A percentile compares a stretch with the other conserved stretches of the same genome.
Conservation (phyloP, 257 asterid species). For the Solanum microdontum region DNA sequence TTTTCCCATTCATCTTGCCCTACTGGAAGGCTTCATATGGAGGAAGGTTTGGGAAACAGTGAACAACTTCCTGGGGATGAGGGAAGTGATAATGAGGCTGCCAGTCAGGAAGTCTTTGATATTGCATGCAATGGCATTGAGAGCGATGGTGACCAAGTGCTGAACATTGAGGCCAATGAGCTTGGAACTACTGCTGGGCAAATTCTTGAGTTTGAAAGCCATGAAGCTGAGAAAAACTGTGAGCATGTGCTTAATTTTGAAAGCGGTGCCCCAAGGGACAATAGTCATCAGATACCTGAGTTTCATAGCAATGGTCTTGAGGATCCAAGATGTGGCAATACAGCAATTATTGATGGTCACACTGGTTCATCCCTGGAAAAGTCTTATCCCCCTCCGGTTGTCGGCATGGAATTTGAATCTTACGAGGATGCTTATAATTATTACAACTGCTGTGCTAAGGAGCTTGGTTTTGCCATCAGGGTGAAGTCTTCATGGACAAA, state of each 20-base stretch:
- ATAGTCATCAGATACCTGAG: slow-evolving; percentile 5
- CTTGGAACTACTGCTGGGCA: slow-evolving; percentile 13
- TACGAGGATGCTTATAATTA: slow-evolving; percentile 81
- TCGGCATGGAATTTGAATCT: slow-evolving; percentile 76
- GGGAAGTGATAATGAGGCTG: slow-evolving; percentile 9
- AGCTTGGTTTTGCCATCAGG: slow-evolving; percentile 67
- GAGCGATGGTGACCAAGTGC: slow-evolving; percentile 2
- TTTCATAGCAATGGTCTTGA: background rate
- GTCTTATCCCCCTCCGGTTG: slow-evolving; percentile 31
- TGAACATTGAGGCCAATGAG: background rate
- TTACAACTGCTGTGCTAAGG: slow-evolving; percentile 59
- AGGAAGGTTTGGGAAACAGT: slow-evolving; percentile 15
- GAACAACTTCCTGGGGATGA: slow-evolving; percentile 17
- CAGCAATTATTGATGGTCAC: background rate
- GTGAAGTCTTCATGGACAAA: slow-evolving; percentile 84
- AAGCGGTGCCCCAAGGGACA: slow-evolving; percentile 8
- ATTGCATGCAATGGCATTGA: slow-evolving; percentile 13
- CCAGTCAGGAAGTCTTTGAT: slow-evolving; percentile 13
- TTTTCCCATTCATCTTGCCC: background rate
- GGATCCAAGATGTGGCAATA: slow-evolving; percentile 5
- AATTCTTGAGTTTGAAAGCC: slow-evolving; percentile 10
- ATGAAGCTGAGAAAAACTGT: slow-evolving; percentile 7
- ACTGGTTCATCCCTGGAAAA: slow-evolving; percentile 8
- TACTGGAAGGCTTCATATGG: slow-evolving; percentile 12
- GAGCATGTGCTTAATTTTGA: slow-evolving; percentile 16